phyloP scores from a whole-genome alignment of 2,329 filamentous ascomycete species.

The Beauveria brongniartii region DNA sequence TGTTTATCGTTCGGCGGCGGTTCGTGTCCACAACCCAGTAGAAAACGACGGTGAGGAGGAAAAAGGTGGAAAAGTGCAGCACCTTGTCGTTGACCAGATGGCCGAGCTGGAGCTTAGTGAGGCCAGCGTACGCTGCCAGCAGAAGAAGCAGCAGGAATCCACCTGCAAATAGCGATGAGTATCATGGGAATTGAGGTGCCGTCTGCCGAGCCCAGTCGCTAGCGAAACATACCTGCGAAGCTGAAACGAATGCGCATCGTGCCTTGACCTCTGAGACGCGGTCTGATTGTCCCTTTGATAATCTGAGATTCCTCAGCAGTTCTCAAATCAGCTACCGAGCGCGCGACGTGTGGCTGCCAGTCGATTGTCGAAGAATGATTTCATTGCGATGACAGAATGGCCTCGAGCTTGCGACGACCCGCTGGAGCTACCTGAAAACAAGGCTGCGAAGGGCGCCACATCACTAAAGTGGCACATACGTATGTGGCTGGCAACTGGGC shows the following conservation, averaged over 20 bases:
- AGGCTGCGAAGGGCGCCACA: constrained; percentile 2
- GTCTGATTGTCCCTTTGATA: background rate
- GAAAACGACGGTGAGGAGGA: constrained; percentile 77
- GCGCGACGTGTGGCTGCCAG: background rate
- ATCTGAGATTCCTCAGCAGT: background rate
- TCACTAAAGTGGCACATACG: background rate
- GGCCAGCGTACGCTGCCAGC: constrained; percentile 69
- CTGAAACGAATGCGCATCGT: constrained; percentile 78
- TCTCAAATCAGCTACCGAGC: constrained; percentile 1
- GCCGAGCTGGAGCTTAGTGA: constrained; percentile 54
- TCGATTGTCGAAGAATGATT: background rate
- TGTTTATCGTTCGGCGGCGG: constrained; percentile 73
- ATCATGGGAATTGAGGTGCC: background rate
- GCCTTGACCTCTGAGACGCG: background rate
- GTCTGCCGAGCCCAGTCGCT: background rate
- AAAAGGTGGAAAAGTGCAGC: constrained; percentile 82
- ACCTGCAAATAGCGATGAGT: constrained; percentile 37
- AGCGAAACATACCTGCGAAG: constrained; percentile 63
- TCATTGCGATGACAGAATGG: background rate
- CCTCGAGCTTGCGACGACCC: background rate
- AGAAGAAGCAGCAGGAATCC: constrained; percentile 64
- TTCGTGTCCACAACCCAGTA: constrained; percentile 96
- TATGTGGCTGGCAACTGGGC: background rate
- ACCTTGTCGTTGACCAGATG: constrained; percentile 75
- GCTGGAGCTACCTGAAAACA: background rate